A percentile compares a stretch with the other conserved stretches of the same genome.
Evolutionary conservation across 129 eudicot genomes (phyloP).

Genomic region (Flaveria brownii): DNA sequence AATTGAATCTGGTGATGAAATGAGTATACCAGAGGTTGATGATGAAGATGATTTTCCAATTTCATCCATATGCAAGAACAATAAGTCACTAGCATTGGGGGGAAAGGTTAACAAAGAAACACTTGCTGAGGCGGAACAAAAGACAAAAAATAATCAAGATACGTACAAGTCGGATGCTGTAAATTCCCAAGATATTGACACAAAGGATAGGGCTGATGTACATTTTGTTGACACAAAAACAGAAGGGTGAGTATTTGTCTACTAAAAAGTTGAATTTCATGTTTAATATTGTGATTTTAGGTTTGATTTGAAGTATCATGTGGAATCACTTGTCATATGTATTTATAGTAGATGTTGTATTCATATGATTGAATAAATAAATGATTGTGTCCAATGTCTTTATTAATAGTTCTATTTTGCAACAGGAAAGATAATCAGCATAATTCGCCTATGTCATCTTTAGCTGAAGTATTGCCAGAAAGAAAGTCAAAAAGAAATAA

Average conservation of each 20-base stretch:
- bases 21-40: slow-evolving; percentile 42
- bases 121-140: slow-evolving; percentile 25
- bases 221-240: slow-evolving; percentile 22
- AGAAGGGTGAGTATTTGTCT: slow-evolving; percentile 39
- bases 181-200: slow-evolving; percentile 23
- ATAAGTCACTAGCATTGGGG: slow-evolving; percentile 29
- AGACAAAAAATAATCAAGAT: slow-evolving; percentile 21
- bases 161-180: slow-evolving; percentile 20
- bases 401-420: background rate
- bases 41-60: slow-evolving; percentile 52
- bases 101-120: slow-evolving; percentile 31
- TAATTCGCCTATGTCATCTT: background rate
- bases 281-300: background rate
- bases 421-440: slow-evolving; percentile 29
- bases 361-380: background rate
- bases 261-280: background rate
- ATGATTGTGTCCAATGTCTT: background rate
- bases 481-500: slow-evolving; percentile 32
- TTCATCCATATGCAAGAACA: slow-evolving; percentile 45
- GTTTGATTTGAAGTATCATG: background rate
- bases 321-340: background rate
- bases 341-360: slow-evolving; percentile 8
- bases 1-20: slow-evolving; percentile 65
- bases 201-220: slow-evolving; percentile 31
- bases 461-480: slow-evolving; percentile 29